Percentiles rank a stretch among this genome's conserved stretches.
Conservation (phyloP, 805 yeast genomes). For the Kuraishia ogatae region DNA sequence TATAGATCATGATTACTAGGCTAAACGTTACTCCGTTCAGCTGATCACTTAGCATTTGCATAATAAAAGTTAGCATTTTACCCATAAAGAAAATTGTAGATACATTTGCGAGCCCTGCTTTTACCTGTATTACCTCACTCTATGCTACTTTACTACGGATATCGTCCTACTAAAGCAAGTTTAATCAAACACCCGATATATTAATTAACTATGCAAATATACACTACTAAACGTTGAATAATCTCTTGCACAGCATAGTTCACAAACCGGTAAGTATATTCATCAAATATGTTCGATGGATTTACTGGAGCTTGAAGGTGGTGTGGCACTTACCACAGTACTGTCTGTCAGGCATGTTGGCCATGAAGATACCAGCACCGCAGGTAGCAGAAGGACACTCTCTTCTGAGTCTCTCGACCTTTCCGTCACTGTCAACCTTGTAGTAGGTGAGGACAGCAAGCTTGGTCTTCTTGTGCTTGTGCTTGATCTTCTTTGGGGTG, state of each 20-base stretch:
- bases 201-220: neutral
- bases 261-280: neutral
- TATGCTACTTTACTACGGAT: too few species aligned
- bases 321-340: constrained; percentile 99
- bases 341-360: constrained; percentile 96
- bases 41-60: neutral
- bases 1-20: neutral
- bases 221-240: neutral
- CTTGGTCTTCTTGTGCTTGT: constrained; percentile 99
- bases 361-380: constrained; percentile 99
- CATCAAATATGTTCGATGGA: neutral
- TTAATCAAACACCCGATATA: neutral
- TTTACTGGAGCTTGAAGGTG: constrained; percentile 54
- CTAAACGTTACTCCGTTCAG: neutral
- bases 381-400: constrained; percentile 90
- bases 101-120: too few species aligned
- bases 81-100: neutral
- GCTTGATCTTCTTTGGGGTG: constrained; percentile 99
- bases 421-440: constrained; percentile 98
- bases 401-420: constrained; percentile 97
- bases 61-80: neutral
- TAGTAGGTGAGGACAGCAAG: constrained; percentile 98
- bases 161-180: too few species aligned
- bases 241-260: neutral
- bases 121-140: too few species aligned